These are phyloP conservation scores for Penicillium riverlandense DNA, from an alignment of 495 filamentous ascomycete genomes.

Conservation along the genomic window DNA sequence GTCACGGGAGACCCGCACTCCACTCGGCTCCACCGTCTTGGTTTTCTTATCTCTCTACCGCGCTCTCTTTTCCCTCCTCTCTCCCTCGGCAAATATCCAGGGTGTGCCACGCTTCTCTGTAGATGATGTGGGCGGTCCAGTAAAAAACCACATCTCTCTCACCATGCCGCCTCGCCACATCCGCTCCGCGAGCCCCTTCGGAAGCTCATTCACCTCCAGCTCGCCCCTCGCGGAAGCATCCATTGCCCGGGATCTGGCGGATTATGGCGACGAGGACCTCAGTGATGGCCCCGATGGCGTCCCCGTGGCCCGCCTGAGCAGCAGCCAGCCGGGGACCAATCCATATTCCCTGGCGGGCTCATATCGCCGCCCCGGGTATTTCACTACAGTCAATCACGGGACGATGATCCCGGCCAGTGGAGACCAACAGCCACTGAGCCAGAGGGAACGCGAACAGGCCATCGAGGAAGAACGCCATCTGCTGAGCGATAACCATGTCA, in stretches of 20 bases:
- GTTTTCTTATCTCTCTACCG: slow-evolving; percentile 1
- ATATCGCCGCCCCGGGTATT: slow-evolving; percentile 59
- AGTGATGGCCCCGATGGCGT: slow-evolving; percentile 31
- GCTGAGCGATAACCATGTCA: slow-evolving; percentile 68
- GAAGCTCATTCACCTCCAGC: slow-evolving; percentile 42
- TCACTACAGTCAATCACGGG: slow-evolving; percentile 52
- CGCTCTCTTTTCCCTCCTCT: slow-evolving; percentile 1
- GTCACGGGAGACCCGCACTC: neutral
- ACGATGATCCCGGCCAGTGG: slow-evolving; percentile 35
- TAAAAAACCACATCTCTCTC: slow-evolving; percentile 1
- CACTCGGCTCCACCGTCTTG: neutral
- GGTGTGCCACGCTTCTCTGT: neutral
- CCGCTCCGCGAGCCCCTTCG: slow-evolving; percentile 12
- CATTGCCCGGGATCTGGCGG: slow-evolving; percentile 63
- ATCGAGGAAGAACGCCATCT: slow-evolving; percentile 67
- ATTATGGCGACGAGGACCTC: slow-evolving; percentile 44
- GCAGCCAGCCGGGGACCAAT: slow-evolving; percentile 25
- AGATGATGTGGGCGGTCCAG: slow-evolving; percentile 6
- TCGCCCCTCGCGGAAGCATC: slow-evolving; percentile 62
- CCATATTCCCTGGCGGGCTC: slow-evolving; percentile 57
- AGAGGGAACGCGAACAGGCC: slow-evolving; percentile 55
- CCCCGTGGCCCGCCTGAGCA: slow-evolving; percentile 38
- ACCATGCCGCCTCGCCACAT: slow-evolving; percentile 18
- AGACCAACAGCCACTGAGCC: slow-evolving; percentile 47
- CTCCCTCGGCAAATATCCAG: neutral